Evolutionary conservation across 768 basidiomycete species (phyloP), one percentile per base, ranked within the genome.

Genomic region (Xerocomus brunneocitrinus): DNA sequence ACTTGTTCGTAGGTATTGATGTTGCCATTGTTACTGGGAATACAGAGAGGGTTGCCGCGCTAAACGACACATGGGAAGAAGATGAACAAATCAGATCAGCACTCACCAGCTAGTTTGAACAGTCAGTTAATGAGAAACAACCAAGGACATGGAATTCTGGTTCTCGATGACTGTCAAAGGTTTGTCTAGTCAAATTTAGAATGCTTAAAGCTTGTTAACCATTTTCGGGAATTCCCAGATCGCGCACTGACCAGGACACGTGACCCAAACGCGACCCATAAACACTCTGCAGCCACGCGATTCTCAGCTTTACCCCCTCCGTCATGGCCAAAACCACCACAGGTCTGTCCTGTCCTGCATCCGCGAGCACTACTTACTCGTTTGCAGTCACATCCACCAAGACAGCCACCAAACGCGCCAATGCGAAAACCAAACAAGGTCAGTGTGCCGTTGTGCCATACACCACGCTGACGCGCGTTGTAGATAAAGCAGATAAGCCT

Each of bases 381-480:
- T 34, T n/a, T 16, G n/a, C 50, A 82, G 82, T 68, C 50, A 79
- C 78, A 6, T 74, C 73, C 55, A 80, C 79, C 45, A 83, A 82
- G 70, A 59, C 76, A 1, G 81, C 82, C n/a, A 81, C 81, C 8
- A 80, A 79, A 62, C 64, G 73, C 3, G 78, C 79, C 49, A 81
- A 76, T 45, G 66, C 70, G 8, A 80, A 74, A 66, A 69, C 75
- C 39, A 73, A 76, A 50, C 67, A 62, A 41, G 71, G 73, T 73
- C 44, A 12, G 71, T 63, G 24, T 50, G 36, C 46, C 53, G 24
- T 34, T 55, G 22, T 22, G 42, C 43, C 31, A 3, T 8, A 12
- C 40, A 30, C 41, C 32, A n/a, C 10, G 22, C 25, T 54, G 19
- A 55, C 46, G 3, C 19, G 35, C 46, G 27, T 47, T 47, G 38